Conservation (phyloP, 169 alveolate species). For the Babesia ovis region DNA sequence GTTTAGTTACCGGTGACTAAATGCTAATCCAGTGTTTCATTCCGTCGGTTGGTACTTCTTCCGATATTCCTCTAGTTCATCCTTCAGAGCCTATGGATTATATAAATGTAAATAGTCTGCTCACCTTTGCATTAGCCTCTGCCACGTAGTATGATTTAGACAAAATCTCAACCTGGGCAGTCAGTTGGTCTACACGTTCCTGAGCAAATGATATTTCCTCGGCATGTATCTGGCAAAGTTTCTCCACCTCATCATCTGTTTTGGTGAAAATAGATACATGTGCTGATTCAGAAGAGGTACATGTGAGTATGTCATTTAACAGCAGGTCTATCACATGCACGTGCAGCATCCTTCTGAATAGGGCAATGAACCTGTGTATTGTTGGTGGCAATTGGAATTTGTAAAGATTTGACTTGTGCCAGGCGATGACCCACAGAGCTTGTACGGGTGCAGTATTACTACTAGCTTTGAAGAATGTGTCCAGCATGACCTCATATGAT, state of each 20-base stretch:
- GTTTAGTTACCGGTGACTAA: too few species aligned
- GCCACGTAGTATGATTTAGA: conserved; percentile 28
- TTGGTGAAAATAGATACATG: not conserved
- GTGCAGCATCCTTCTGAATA: conserved; percentile 15
- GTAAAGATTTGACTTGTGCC: not conserved
- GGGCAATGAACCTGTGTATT: not conserved
- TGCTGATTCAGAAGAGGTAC: not conserved
- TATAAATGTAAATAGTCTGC: not conserved
- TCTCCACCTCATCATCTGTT: conserved; percentile 11
- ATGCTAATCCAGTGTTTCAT: too few species aligned
- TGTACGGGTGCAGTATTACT: not conserved
- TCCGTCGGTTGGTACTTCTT: too few species aligned
- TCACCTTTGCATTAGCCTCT: conserved; percentile 18
- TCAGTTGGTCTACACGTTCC: conserved; percentile 13
- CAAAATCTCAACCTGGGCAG: conserved; percentile 40
- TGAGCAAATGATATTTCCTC: conserved; percentile 51
- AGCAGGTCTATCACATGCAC: conserved; percentile 3
- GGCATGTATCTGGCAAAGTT: conserved; percentile 6
- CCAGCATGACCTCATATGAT: not conserved
- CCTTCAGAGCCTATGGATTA: not conserved
- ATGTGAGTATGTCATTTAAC: not conserved
- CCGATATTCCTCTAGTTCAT: conserved; percentile 12
- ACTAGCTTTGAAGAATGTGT: not conserved
- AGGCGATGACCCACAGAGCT: conserved; percentile 2
- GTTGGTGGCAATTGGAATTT: not conserved